Percentiles rank a stretch among this genome's conserved stretches.
Evolutionary conservation across 2,329 filamentous ascomycete species (phyloP).

Genomic region (Teratosphaeria viscida): DNA sequence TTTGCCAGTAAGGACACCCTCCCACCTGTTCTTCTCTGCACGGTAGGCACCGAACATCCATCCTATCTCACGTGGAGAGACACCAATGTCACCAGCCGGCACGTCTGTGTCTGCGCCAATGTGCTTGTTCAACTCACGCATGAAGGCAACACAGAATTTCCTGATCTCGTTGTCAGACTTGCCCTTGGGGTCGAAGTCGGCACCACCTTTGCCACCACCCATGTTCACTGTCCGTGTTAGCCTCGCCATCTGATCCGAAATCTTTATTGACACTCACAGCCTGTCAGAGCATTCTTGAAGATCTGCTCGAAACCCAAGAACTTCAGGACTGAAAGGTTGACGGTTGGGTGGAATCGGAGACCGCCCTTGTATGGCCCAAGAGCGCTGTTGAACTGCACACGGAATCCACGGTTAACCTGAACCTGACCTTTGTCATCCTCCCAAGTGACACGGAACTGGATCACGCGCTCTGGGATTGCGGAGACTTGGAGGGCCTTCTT

Average conservation of each 20-base stretch:
- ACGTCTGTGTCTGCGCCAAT: slow-evolving; percentile 95
- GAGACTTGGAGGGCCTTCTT: slow-evolving; percentile 78
- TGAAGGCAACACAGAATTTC: slow-evolving; percentile 91
- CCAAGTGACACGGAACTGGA: slow-evolving; percentile 93
- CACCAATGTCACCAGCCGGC: slow-evolving; percentile 93
- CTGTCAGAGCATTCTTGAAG: slow-evolving; percentile 98
- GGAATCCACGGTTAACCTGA: slow-evolving; percentile 89
- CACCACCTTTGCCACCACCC: slow-evolving; percentile 94
- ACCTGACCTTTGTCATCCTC: slow-evolving; percentile 83
- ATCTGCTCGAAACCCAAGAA: slow-evolving; percentile 99
- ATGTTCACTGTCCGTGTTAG: slow-evolving; percentile 59
- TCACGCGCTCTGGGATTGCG: slow-evolving; percentile 84
- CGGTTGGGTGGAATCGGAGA: slow-evolving; percentile 83
- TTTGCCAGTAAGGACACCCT: slow-evolving; percentile 95
- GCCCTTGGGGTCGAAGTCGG: slow-evolving; percentile 98
- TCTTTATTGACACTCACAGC: slow-evolving; percentile 47
- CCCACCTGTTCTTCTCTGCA: slow-evolving; percentile 77
- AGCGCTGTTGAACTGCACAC: slow-evolving; percentile 97
- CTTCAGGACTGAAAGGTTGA: slow-evolving; percentile 72
- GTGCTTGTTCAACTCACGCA: slow-evolving; percentile 90
- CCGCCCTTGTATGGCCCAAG: slow-evolving; percentile 98
- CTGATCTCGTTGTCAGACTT: slow-evolving; percentile 97
- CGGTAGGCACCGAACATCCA: slow-evolving; percentile 94
- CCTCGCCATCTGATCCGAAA: neutral
- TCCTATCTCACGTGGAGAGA: slow-evolving; percentile 82